Percentiles rank a stretch among this genome's conserved stretches.
Conservation (phyloP, 371 early-diverging fungal genomes). For the Zychaea mexicana region DNA sequence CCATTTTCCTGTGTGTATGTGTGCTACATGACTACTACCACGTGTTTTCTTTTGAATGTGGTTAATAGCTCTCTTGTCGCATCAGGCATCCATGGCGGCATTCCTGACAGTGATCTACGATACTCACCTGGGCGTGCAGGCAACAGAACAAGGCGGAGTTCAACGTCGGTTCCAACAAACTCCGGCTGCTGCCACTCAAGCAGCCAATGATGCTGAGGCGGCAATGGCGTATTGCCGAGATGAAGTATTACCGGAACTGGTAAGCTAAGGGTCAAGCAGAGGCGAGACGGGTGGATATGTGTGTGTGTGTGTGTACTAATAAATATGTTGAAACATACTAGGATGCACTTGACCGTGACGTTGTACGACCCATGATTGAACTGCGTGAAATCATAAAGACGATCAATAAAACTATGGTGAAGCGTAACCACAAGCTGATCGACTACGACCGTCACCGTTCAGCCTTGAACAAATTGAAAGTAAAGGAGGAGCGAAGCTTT, state of each 20-base stretch:
- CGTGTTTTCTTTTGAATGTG: no score
- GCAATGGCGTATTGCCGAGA: slow-evolving; percentile 66
- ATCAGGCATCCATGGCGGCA: slow-evolving; percentile 72
- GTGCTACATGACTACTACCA: no score
- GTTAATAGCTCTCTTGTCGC: slow-evolving; percentile 58
- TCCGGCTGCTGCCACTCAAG: slow-evolving; percentile 60
- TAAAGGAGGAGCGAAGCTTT: slow-evolving; percentile 65
- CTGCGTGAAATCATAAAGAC: slow-evolving; percentile 63
- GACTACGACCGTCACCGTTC: slow-evolving; percentile 84
- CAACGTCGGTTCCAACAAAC: slow-evolving; percentile 50
- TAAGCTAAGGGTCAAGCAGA: slow-evolving; percentile 25
- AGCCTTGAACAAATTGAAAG: slow-evolving; percentile 66
- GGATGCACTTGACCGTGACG: slow-evolving; percentile 72
- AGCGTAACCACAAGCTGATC: slow-evolving; percentile 80
- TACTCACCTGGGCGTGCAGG: slow-evolving; percentile 29
- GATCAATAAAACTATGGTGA: slow-evolving; percentile 75
- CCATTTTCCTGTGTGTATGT: not conserved
- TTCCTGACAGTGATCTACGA: slow-evolving; percentile 64
- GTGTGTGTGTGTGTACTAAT: no score
- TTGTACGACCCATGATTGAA: slow-evolving; percentile 72
- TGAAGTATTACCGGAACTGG: slow-evolving; percentile 69
- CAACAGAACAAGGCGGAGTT: slow-evolving; percentile 38
- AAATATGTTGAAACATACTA: no score
- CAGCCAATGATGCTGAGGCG: slow-evolving; percentile 65
- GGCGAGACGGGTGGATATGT: no score